Percentiles rank a stretch among this genome's conserved stretches.
Evolutionary conservation across 2,329 filamentous ascomycete genomes (phyloP).

Genomic region (Colletotrichum eremochloae): DNA sequence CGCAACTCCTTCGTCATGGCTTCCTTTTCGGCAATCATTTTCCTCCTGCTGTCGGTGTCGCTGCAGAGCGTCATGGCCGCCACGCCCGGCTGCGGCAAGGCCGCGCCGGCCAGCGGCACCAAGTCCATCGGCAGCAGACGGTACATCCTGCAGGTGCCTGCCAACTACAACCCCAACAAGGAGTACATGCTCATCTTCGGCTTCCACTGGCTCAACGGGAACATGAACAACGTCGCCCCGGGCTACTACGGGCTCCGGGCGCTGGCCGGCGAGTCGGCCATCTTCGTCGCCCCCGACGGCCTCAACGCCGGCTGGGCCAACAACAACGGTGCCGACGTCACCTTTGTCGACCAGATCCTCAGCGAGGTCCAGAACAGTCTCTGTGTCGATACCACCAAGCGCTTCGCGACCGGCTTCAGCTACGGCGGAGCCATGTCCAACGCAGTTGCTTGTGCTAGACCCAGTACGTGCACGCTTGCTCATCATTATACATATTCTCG

Average conservation of each 20-base stretch:
- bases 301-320: slow-evolving; percentile 59
- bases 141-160: slow-evolving; percentile 55
- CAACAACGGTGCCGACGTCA: slow-evolving; percentile 55
- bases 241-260: slow-evolving; percentile 58
- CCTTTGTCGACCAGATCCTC: slow-evolving; percentile 56
- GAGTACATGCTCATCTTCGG: slow-evolving; percentile 45
- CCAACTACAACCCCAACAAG: slow-evolving; percentile 46
- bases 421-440: slow-evolving; percentile 60
- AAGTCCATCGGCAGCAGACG: slow-evolving; percentile 54
- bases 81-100: slow-evolving; percentile 53
- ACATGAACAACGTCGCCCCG: slow-evolving; percentile 53
- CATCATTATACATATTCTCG: not conserved
- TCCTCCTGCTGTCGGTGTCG: not conserved
- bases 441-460: slow-evolving; percentile 57
- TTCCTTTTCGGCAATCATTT: not conserved
- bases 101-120: slow-evolving; percentile 46
- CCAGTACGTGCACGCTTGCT: slow-evolving; percentile 48
- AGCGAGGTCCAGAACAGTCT: slow-evolving; percentile 54
- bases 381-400: slow-evolving; percentile 57
- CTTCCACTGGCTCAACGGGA: slow-evolving; percentile 56
- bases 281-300: slow-evolving; percentile 60
- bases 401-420: slow-evolving; percentile 60
- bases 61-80: not conserved
- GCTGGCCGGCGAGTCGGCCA: slow-evolving; percentile 53
- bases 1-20: not conserved